phyloP scores from a whole-genome alignment of 2,329 filamentous ascomycete species.

The Sarocladiaceae sp. region DNA sequence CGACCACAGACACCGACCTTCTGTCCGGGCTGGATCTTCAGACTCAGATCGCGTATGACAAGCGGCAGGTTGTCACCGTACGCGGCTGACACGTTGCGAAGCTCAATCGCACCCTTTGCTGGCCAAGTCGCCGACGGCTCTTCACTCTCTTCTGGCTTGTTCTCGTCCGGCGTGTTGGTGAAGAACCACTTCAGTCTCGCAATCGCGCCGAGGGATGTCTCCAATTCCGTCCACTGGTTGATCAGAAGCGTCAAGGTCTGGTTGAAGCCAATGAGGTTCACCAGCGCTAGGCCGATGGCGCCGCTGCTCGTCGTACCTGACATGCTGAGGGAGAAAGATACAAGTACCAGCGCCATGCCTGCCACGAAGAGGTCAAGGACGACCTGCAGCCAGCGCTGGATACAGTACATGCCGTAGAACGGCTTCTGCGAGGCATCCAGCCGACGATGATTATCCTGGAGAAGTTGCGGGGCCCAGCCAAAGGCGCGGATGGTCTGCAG shows the following conservation, averaged over 20 bases:
- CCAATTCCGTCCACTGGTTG: conserved; percentile 24
- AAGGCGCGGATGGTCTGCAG: conserved; percentile 44
- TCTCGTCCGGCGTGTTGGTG: conserved; percentile 16
- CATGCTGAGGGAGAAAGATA: conserved; percentile 36
- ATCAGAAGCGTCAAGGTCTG: conserved; percentile 19
- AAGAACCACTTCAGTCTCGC: conserved; percentile 20
- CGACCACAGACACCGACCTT: conserved; percentile 28
- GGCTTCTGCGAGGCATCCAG: conserved; percentile 40
- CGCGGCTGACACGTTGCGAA: conserved; percentile 20
- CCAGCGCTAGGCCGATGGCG: conserved; percentile 21
- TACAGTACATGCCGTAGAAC: conserved; percentile 41
- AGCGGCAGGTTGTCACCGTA: conserved; percentile 14
- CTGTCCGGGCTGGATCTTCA: conserved; percentile 22
- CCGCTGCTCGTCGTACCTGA: conserved; percentile 19
- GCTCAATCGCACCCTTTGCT: conserved; percentile 17
- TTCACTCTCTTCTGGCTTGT: conserved; percentile 10
- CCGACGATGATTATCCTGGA: conserved; percentile 26
- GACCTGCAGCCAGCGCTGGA: conserved; percentile 43
- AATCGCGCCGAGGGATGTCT: conserved; percentile 22
- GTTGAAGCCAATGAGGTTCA: conserved; percentile 23
- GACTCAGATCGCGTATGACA: conserved; percentile 19
- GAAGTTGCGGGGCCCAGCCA: conserved; percentile 33
- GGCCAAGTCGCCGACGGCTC: conserved; percentile 20
- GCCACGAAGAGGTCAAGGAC: conserved; percentile 42
- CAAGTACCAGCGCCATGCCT: conserved; percentile 37